Evolutionary conservation across 1,139 yeast species (phyloP).

Genomic region (Saccharomyces hybrid): DNA sequence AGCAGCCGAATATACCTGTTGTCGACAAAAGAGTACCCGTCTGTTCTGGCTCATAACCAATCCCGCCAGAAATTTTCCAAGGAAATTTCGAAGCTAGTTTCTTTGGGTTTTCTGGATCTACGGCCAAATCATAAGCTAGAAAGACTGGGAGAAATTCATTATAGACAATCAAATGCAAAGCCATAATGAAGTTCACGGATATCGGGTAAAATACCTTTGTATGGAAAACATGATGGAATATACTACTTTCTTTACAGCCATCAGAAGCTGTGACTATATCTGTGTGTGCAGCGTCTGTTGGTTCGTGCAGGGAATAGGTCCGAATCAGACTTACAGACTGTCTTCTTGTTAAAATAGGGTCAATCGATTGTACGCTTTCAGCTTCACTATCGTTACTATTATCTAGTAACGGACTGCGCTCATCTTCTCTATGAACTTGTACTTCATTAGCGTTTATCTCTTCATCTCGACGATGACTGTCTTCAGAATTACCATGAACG

Average conservation of each 20-base stretch:
- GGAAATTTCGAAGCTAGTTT: constrained; percentile 38
- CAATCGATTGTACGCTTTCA: constrained; percentile 27
- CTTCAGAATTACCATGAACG: constrained; percentile 12
- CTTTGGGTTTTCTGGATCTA: constrained; percentile 19
- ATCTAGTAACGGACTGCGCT: not conserved
- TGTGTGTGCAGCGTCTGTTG: constrained; percentile 16
- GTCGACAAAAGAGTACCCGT: constrained; percentile 50
- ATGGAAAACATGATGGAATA: constrained; percentile 30
- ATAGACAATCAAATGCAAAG: constrained; percentile 47
- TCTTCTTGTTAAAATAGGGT: constrained; percentile 34
- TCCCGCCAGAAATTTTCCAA: constrained; percentile 42
- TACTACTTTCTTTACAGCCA: constrained; percentile 16
- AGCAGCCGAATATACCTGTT: constrained; percentile 51
- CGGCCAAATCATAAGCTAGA: constrained; percentile 42
- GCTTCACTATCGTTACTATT: constrained; percentile 10
- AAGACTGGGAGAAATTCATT: constrained; percentile 55
- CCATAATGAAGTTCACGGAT: constrained; percentile 37
- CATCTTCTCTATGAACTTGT: not conserved
- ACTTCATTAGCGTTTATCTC: constrained; percentile 1
- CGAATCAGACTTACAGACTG: constrained; percentile 38
- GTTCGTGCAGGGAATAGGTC: constrained; percentile 36
- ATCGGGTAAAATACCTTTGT: constrained; percentile 39
- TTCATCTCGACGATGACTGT: constrained; percentile 5
- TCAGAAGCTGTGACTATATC: constrained; percentile 10
- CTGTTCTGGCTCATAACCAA: constrained; percentile 40